phyloP scores from a whole-genome alignment of 2,329 filamentous ascomycete genomes.

The Corniculantispora saksenae region DNA sequence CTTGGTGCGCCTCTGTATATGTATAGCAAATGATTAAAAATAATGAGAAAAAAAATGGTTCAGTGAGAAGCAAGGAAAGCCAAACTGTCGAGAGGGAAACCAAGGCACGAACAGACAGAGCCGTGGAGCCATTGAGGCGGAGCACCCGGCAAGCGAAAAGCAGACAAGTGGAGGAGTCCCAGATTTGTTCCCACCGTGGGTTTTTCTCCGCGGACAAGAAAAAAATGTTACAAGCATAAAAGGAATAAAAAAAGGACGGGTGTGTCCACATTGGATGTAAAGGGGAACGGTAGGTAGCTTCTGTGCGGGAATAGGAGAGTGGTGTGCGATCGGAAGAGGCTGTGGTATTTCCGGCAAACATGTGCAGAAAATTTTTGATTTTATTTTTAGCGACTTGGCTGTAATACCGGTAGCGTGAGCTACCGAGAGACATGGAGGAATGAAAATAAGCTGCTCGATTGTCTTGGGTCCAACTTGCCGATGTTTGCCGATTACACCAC shows the following conservation, averaged over 20 bases:
- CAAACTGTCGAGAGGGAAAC: no score
- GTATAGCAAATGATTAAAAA: no score
- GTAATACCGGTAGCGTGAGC: not conserved
- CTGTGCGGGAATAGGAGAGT: not conserved
- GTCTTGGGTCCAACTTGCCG: not conserved
- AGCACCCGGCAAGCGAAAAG: no score
- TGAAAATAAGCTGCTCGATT: not conserved
- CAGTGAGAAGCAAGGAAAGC: no score
- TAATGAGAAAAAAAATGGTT: no score
- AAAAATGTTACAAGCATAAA: no score
- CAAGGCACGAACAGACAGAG: no score
- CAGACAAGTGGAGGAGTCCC: no score
- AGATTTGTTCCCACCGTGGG: not conserved
- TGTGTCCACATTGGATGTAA: no score
- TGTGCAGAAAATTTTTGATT: not conserved
- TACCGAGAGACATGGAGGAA: not conserved
- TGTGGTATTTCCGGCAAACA: not conserved
- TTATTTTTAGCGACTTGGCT: not conserved
- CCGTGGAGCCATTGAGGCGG: no score
- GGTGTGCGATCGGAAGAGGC: not conserved
- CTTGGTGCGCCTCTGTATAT: no score
- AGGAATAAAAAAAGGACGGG: no score
- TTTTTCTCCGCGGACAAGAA: not conserved
- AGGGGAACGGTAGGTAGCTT: not conserved
- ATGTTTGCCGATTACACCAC: not conserved